Evolutionary conservation across 148 eudicot species (phyloP).

Genomic region (Vaccinium macrocarpon): DNA sequence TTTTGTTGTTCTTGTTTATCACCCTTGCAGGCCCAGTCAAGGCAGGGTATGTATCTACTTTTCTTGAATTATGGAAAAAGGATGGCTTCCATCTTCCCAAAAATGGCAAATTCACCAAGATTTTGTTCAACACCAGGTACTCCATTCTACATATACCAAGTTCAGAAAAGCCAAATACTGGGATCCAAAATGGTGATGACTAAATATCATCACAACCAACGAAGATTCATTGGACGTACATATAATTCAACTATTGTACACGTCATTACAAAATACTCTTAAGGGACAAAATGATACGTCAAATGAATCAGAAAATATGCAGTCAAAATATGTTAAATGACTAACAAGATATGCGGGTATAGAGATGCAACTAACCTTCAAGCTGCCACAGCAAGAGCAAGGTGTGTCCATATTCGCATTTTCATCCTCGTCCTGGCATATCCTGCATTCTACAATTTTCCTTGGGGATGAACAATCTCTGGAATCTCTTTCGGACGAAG

Average conservation of each 20-base stretch:
- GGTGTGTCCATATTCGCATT: conserved; percentile 89
- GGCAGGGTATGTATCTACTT: not conserved
- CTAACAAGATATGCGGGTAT: not conserved
- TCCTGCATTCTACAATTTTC: conserved; percentile 87
- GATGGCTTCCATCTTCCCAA: not conserved
- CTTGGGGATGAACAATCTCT: conserved; percentile 37
- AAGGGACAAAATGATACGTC: conserved; percentile 1
- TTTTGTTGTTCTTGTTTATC: not conserved
- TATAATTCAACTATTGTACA: not conserved
- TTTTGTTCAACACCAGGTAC: not conserved
- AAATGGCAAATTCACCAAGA: not conserved
- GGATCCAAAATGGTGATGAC: not conserved
- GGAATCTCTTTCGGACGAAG: conserved; percentile 23
- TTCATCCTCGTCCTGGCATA: conserved; percentile 89
- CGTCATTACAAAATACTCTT: not conserved
- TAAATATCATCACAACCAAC: not conserved
- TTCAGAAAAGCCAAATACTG: not conserved
- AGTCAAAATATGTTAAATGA: not conserved
- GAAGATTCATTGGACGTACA: not conserved
- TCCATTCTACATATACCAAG: not conserved
- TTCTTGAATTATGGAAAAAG: not conserved
- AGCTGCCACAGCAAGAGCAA: conserved; percentile 94
- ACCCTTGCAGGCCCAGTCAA: not conserved
- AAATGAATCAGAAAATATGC: not conserved
- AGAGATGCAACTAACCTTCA: conserved; percentile 53